phyloP scores from a whole-genome alignment of 1,284 basidiomycete genomes.

The Cerrena zonata region DNA sequence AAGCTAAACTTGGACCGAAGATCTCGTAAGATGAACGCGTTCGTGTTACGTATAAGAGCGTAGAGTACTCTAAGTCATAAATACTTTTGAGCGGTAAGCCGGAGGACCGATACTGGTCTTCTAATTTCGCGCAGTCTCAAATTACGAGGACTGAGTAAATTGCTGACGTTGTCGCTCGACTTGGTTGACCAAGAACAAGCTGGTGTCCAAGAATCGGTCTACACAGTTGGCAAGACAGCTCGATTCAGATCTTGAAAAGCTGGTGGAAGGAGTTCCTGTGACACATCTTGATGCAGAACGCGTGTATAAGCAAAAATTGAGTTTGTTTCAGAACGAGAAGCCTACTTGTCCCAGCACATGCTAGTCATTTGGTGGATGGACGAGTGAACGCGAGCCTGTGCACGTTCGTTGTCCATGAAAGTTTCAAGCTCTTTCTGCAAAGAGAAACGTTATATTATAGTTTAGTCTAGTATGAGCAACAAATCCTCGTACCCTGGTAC shows the following conservation, averaged over 20 bases:
- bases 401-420: constrained; percentile 86
- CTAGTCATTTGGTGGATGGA: constrained; percentile 67
- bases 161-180: constrained; percentile 55
- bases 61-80: not conserved
- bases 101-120: too few relatives aligned
- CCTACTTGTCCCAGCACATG: constrained; percentile 87
- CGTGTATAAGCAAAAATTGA: not conserved
- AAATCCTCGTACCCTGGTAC: too few relatives aligned
- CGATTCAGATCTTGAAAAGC: constrained; percentile 82
- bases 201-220: constrained; percentile 91
- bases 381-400: constrained; percentile 73
- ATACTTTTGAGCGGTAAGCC: not conserved
- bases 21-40: too few relatives aligned
- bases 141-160: too few relatives aligned
- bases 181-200: constrained; percentile 77
- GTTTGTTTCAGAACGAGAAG: constrained; percentile 11
- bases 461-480: too few relatives aligned
- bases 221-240: constrained; percentile 88
- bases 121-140: too few relatives aligned
- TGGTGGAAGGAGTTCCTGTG: constrained; percentile 74
- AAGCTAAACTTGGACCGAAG: too few relatives aligned
- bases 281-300: constrained; percentile 70
- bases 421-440: constrained; percentile 77
- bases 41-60: not conserved
- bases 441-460: too few relatives aligned